Conservation (phyloP, 2,329 filamentous ascomycete species). For the Trichothecium roseum region DNA sequence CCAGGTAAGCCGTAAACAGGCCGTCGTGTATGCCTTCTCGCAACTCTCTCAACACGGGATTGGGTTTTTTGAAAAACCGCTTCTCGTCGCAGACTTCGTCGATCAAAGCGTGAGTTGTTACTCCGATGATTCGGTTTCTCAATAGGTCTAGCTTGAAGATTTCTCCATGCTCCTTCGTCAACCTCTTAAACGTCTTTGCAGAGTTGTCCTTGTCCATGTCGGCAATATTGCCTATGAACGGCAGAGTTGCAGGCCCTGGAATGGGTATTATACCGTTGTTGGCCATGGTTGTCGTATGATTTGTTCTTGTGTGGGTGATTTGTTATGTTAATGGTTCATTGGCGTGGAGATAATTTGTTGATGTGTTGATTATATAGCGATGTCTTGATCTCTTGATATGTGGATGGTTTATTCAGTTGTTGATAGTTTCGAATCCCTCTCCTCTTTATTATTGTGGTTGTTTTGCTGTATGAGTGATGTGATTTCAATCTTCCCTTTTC, state of each 20-base stretch:
- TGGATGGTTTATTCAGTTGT: too few relatives aligned
- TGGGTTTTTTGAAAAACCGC: slow-evolving; percentile 42
- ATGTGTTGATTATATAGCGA: too few relatives aligned
- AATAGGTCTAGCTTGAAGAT: slow-evolving; percentile 1
- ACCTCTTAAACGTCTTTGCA: not conserved
- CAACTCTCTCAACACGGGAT: slow-evolving; percentile 34
- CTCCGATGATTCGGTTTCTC: slow-evolving; percentile 28
- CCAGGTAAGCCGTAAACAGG: slow-evolving; percentile 11
- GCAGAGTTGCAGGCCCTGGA: not conserved
- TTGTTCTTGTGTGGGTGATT: too few relatives aligned
- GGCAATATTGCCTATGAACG: slow-evolving; percentile 3
- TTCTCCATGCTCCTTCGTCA: slow-evolving; percentile 19
- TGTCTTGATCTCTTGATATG: too few relatives aligned
- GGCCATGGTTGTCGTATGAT: too few relatives aligned
- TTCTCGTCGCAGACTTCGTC: slow-evolving; percentile 49
- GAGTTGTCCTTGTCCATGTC: not conserved
- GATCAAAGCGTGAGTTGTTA: slow-evolving; percentile 35
- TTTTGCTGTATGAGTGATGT: too few relatives aligned
- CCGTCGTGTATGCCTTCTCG: slow-evolving; percentile 34
- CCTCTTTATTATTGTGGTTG: too few relatives aligned
- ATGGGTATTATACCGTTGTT: slow-evolving; percentile 1
- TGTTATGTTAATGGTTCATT: too few relatives aligned
- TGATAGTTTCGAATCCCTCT: too few relatives aligned
- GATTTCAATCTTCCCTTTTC: too few relatives aligned
- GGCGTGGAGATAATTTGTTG: too few relatives aligned